Conservation (phyloP, 208 protist species). For the Leishmania mexicana region DNA sequence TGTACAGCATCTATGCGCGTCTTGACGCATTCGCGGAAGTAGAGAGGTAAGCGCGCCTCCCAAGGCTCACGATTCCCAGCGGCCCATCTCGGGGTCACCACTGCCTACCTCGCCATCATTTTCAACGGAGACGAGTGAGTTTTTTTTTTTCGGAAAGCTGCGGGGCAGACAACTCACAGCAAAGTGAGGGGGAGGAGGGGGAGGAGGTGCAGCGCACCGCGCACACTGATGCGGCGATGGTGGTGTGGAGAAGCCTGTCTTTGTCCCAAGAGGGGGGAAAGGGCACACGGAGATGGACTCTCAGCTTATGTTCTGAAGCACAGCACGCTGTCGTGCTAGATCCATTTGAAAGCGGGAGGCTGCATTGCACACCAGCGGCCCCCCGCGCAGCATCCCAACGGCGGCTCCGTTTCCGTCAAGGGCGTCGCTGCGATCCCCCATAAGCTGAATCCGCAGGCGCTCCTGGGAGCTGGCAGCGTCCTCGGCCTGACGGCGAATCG, state of each 20-base stretch:
- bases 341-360: conserved; percentile 79
- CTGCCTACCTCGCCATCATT: neutral
- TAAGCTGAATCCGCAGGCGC: conserved; percentile 52
- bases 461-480: conserved; percentile 63
- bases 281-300: neutral
- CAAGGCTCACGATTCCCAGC: neutral
- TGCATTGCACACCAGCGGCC: conserved; percentile 33
- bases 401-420: conserved; percentile 18
- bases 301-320: conserved; percentile 56
- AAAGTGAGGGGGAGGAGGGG: neutral
- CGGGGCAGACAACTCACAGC: neutral
- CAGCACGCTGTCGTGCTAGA: conserved; percentile 77
- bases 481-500: conserved; percentile 67
- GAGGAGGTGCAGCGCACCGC: neutral
- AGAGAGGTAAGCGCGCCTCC: neutral
- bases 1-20: neutral
- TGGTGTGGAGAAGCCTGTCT: neutral
- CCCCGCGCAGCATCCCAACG: conserved; percentile 16
- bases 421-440: conserved; percentile 32
- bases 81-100: neutral
- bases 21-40: neutral
- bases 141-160: neutral
- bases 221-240: neutral
- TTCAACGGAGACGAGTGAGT: neutral
- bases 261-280: conserved; percentile 5